A percentile compares a stretch with the other conserved stretches of the same genome.
phyloP scores from a whole-genome alignment of 140 eudicot species.

The Erigeron philadelphicus region DNA sequence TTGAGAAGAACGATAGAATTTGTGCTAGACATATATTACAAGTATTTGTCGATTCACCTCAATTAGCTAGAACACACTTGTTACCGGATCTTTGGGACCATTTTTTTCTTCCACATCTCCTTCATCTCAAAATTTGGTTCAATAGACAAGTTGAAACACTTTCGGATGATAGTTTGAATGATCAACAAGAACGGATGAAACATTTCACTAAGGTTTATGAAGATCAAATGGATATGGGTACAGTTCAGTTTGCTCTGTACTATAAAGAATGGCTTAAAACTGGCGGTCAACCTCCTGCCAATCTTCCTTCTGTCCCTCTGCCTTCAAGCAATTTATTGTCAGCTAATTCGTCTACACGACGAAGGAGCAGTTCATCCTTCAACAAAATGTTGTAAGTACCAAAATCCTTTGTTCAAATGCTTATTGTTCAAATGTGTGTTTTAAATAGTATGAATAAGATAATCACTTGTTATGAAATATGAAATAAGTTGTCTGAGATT shows the following conservation, averaged over 20 bases:
- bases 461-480: not conserved
- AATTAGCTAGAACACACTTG: slow-evolving; percentile 54
- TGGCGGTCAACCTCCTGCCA: slow-evolving; percentile 56
- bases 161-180: slow-evolving; percentile 22
- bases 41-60: slow-evolving; percentile 63
- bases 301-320: slow-evolving; percentile 66
- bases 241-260: slow-evolving; percentile 56
- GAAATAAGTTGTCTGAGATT: not conserved
- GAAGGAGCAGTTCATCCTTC: slow-evolving; percentile 42
- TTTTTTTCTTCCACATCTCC: slow-evolving; percentile 74
- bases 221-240: slow-evolving; percentile 57
- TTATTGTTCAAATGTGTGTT: not conserved
- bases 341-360: slow-evolving; percentile 21
- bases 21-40: slow-evolving; percentile 58
- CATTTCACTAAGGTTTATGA: slow-evolving; percentile 43
- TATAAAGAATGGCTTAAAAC: slow-evolving; percentile 76
- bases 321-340: slow-evolving; percentile 37
- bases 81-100: slow-evolving; percentile 87
- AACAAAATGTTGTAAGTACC: slow-evolving; percentile 53
- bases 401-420: not conserved
- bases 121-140: slow-evolving; percentile 71
- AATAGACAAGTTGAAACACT: slow-evolving; percentile 38
- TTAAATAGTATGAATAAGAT: not conserved
- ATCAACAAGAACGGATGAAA: slow-evolving; percentile 37
- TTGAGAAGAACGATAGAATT: slow-evolving; percentile 56